phyloP scores from a whole-genome alignment of 2,329 filamentous ascomycete species.

The Microsporum canis region DNA sequence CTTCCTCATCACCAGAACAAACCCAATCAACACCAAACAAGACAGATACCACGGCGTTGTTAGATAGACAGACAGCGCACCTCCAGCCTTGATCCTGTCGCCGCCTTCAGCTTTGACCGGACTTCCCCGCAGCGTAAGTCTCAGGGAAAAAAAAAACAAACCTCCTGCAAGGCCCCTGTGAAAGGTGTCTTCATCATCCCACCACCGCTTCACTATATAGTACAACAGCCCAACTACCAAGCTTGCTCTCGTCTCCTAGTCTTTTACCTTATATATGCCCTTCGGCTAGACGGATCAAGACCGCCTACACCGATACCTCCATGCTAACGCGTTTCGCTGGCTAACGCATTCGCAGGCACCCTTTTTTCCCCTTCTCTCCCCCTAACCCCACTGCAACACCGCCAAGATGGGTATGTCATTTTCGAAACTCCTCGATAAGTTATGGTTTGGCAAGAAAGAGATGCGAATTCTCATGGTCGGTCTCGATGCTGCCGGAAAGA shows the following conservation, averaged over 20 bases:
- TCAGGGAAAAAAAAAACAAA: background rate
- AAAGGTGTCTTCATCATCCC: background rate
- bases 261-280: background rate
- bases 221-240: background rate
- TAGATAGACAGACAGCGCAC: no score
- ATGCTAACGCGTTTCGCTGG: background rate
- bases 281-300: background rate
- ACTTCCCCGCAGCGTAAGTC: no score
- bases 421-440: conserved; percentile 89
- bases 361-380: conserved; percentile 3
- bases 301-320: background rate
- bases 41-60: background rate
- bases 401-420: conserved; percentile 91
- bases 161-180: background rate
- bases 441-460: conserved; percentile 96
- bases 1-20: background rate
- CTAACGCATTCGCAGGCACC: background rate
- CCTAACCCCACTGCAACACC: conserved; percentile 19
- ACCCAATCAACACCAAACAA: background rate
- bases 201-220: background rate
- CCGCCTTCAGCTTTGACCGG: no score
- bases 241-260: background rate
- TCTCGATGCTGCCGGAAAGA: conserved; percentile 99
- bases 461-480: conserved; percentile 99
- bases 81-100: no score